Evolutionary conservation across 2,329 filamentous ascomycete species (phyloP), one percentile per base, ranked within the genome.

Genomic region (Colletotrichum sp.): DNA sequence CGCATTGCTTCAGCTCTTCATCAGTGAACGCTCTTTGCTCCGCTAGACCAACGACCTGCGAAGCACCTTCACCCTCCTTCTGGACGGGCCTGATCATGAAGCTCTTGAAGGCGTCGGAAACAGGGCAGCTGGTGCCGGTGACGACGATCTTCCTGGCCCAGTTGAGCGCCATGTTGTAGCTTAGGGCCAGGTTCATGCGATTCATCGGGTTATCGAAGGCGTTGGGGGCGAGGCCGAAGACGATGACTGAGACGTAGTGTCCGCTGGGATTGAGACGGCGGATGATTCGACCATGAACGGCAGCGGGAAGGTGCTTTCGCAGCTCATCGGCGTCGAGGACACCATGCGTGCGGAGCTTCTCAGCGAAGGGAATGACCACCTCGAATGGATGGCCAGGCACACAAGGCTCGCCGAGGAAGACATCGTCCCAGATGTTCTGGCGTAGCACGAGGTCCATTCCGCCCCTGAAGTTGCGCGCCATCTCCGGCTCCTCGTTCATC

Each of bases 1-100:
- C 44, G 44, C 44, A 49, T 49, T 6, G 44, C 44, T 13, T 13
- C 44, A 49, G 44, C 44, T 49, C 44, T 12, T 49, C 44, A 13
- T n/a, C n/a, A 12, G 3, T 49, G 44, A 49, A 49, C 0, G 0
- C 44, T 0, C n/a, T n/a, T 49, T 49, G 44, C n/a, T 49, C 44
- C 2, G 44, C 44, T 3, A 49, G n/a, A 49, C 18, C 44, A n/a
- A 49, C 44, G 1, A 21, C 44, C n/a, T 49, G 44, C n/a, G 44
- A 21, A 49, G 18, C 10, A 21, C 18, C 44, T 21, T 49, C n/a
- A 1, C 44, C 3, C 4, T 49, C 5, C n/a, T 21, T 49, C 6
- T 49, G 18, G 0, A 49, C 6, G 44, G 44, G 44, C 44, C 18
- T 49, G 44, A 49, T 49, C 44, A 13, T 49, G 44, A 49, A 49